Evolutionary conservation across 768 basidiomycete species (phyloP).

Genomic region (Coprinopsis marcescibilis): DNA sequence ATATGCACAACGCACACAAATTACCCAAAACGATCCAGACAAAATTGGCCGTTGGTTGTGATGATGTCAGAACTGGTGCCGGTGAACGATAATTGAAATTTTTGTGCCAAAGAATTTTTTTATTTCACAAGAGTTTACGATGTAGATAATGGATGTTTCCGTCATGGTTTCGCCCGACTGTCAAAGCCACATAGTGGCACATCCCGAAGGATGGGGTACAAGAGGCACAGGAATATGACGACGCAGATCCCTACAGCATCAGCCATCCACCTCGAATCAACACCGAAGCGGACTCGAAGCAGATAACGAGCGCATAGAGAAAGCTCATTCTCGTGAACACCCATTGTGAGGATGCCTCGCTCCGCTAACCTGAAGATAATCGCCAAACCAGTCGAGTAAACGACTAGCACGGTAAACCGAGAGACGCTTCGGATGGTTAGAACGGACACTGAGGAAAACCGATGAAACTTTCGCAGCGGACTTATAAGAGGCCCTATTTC

Average conservation of each 20-base stretch:
- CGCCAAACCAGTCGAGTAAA: constrained; percentile 9
- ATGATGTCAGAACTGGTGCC: not conserved
- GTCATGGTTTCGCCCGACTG: constrained; percentile 81
- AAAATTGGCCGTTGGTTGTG: not conserved
- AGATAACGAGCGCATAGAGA: constrained; percentile 27
- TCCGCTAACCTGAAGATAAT: constrained; percentile 66
- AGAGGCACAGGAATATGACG: constrained; percentile 83
- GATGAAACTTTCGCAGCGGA: not conserved
- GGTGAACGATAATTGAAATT: not conserved
- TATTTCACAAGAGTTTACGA: not conserved
- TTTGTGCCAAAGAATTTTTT: not conserved
- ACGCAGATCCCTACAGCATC: constrained; percentile 36
- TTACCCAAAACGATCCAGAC: too few species aligned
- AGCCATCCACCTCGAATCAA: constrained; percentile 48
- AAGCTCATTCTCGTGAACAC: constrained; percentile 40
- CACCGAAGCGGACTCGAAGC: constrained; percentile 47
- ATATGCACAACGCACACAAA: too few species aligned
- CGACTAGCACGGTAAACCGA: constrained; percentile 1
- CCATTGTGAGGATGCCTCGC: constrained; percentile 47
- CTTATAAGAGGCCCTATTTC: not conserved
- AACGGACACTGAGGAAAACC: constrained; percentile 4
- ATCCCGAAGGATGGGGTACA: constrained; percentile 40
- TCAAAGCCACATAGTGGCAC: constrained; percentile 77
- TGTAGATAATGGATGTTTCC: constrained; percentile 40
- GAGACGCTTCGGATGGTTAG: constrained; percentile 9